Base-by-base conservation (phyloP, 257 asterid species). In the Rubia yunnanensis region DNA sequence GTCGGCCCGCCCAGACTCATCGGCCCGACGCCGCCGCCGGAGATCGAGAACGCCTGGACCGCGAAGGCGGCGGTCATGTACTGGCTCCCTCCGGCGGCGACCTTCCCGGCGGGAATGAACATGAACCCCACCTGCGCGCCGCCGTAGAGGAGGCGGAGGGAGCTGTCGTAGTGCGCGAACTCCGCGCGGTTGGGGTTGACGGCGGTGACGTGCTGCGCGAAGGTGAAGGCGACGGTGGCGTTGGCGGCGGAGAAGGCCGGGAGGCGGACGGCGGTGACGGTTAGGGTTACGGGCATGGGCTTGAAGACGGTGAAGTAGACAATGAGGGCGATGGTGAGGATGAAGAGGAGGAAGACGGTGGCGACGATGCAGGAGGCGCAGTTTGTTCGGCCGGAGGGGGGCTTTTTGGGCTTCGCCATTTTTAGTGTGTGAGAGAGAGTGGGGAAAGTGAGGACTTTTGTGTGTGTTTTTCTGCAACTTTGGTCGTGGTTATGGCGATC, bases 81-180 rank as follows among this genome's bases (percentile, higher is more conserved):
- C 82, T 84, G 81, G 0, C 85, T 81, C 73, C 74, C 65, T 10
- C 90, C 90, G 58, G 95, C 80, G 62, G 56, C 77, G 70, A 89
- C 84, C 48, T 80, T 86, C 0, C 97, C 99, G 65, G 99, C 96
- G 49, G 99, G 99, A 11, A 92, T 77, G 74, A 84, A 82, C 96
- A 92, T 77, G 87, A 89, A 82, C 0, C 99, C 99, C 38, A 92
- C 81, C 60, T 85, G 96, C 48, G 41, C 74, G 14, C 88, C 95
- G 58, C 80, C 81, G 75, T 92, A 74, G 70, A 86, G 76, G 48
- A 88, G 82, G 85, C 74, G 94, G 5, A 88, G 80, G 10, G 98
- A 85, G 82, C 96, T 86, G 79, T 85, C 94, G 75, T 85, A 91
- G 87, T 91, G 98, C 36, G 80, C 70, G 83, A 88, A 88, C 3